phyloP scores from a whole-genome alignment of 2,329 filamentous ascomycete genomes.

The Biscogniauxia mediterranea region DNA sequence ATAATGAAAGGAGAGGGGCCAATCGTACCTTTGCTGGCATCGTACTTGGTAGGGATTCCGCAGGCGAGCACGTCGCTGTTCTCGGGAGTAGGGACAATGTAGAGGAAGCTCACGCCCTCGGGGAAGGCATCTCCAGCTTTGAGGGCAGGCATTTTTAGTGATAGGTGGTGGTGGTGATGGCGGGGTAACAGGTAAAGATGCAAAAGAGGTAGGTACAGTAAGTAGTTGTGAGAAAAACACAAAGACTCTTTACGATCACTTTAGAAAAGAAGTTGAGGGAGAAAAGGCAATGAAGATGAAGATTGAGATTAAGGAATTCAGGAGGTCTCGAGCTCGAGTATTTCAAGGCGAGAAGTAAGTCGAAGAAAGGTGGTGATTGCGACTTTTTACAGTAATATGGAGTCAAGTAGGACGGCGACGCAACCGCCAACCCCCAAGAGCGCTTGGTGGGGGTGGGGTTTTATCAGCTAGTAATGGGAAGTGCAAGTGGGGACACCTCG shows the following conservation, averaged over 20 bases:
- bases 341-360: background rate
- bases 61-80: slow-evolving; percentile 68
- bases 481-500: no score
- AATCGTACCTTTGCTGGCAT: slow-evolving; percentile 69
- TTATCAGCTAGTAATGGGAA: no score
- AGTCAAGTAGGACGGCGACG: slow-evolving; percentile 1
- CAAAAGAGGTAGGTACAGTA: background rate
- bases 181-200: no score
- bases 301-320: background rate
- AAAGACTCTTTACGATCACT: no score
- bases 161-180: background rate
- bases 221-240: no score
- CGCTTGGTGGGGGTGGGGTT: no score
- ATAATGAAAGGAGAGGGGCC: background rate
- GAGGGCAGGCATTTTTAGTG: slow-evolving; percentile 57
- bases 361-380: background rate
- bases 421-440: no score
- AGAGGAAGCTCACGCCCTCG: slow-evolving; percentile 75
- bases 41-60: slow-evolving; percentile 73
- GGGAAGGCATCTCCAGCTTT: slow-evolving; percentile 84
- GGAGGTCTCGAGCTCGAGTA: background rate
- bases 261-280: background rate
- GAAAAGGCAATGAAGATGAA: background rate
- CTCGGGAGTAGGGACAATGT: slow-evolving; percentile 74
- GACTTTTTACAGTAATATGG: slow-evolving; percentile 1